phyloP scores from a whole-genome alignment of 108 stramenopile species.

The Hondaea fermentalgiana region DNA sequence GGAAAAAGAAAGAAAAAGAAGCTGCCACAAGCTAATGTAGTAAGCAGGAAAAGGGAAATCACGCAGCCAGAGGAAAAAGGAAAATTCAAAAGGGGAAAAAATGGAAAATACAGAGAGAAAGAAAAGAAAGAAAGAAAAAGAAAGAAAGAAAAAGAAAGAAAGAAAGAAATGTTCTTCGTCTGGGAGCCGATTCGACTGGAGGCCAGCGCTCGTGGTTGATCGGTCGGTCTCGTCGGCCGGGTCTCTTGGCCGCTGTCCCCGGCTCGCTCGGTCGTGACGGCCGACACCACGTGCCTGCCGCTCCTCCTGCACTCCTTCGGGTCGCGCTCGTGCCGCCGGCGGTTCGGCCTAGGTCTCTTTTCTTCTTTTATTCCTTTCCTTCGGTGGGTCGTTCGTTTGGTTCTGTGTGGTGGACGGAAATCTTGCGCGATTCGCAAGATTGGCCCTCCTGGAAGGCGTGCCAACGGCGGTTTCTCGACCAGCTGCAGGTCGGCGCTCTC shows the following conservation, averaged over 20 bases:
- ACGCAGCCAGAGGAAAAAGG: not conserved
- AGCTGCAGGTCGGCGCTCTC: too few relatives aligned
- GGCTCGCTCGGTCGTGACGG: too few relatives aligned
- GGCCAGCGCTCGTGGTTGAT: not conserved
- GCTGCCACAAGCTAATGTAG: not conserved
- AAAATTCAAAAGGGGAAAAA: not conserved
- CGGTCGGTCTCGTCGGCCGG: not conserved
- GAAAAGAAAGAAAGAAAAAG: not conserved
- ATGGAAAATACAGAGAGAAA: not conserved
- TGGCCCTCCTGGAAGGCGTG: too few relatives aligned
- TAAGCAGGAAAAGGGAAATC: not conserved
- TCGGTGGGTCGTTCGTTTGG: too few relatives aligned
- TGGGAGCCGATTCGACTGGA: not conserved
- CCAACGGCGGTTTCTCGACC: too few relatives aligned
- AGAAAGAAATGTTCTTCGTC: not conserved
- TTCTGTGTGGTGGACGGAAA: too few relatives aligned
- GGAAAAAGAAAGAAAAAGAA: not conserved
- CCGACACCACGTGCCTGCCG: too few relatives aligned
- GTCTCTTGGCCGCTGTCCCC: not conserved
- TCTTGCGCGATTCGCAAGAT: too few relatives aligned
- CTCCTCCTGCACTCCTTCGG: too few relatives aligned
- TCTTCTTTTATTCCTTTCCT: too few relatives aligned
- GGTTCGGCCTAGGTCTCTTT: too few relatives aligned
- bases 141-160: not conserved
- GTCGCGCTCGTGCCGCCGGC: too few relatives aligned